Percentiles rank a stretch among this genome's conserved stretches.
phyloP scores from a whole-genome alignment of 2,329 filamentous ascomycete genomes.

The Geosmithia putterillii region DNA sequence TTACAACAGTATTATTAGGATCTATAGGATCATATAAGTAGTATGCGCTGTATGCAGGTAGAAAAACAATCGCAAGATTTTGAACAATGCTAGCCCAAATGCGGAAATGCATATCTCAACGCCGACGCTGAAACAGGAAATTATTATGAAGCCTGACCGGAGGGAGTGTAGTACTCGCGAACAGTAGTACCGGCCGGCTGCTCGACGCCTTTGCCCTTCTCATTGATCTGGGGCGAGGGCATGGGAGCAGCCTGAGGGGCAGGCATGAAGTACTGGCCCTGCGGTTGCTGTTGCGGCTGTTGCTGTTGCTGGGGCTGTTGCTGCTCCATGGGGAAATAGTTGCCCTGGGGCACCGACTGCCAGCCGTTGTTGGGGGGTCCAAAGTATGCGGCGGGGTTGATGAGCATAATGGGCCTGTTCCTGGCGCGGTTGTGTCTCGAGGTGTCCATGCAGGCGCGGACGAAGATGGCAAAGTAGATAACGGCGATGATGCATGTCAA shows the following conservation, averaged over 20 bases:
- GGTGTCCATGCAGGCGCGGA: constrained; percentile 25
- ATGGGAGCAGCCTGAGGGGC: not conserved
- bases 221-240: not conserved
- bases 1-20: no score
- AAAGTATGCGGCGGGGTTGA: constrained; percentile 15
- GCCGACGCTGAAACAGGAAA: not conserved
- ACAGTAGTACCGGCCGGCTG: not conserved
- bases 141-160: not conserved
- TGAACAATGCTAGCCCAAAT: not conserved
- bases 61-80: no score
- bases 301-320: not conserved
- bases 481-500: constrained; percentile 13
- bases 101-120: not conserved
- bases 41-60: no score
- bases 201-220: constrained; percentile 3
- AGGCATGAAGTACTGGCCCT: not conserved
- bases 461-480: constrained; percentile 25
- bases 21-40: no score
- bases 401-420: constrained; percentile 11
- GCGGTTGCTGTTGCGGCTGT: not conserved
- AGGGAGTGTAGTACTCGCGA: constrained; percentile 1
- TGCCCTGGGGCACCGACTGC: constrained; percentile 11
- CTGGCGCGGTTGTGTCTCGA: constrained; percentile 13
- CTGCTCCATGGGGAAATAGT: constrained; percentile 1
- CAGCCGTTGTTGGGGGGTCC: constrained; percentile 14